Conservation (phyloP, 1,284 basidiomycete genomes). For the Ceratobasidium sp. region DNA sequence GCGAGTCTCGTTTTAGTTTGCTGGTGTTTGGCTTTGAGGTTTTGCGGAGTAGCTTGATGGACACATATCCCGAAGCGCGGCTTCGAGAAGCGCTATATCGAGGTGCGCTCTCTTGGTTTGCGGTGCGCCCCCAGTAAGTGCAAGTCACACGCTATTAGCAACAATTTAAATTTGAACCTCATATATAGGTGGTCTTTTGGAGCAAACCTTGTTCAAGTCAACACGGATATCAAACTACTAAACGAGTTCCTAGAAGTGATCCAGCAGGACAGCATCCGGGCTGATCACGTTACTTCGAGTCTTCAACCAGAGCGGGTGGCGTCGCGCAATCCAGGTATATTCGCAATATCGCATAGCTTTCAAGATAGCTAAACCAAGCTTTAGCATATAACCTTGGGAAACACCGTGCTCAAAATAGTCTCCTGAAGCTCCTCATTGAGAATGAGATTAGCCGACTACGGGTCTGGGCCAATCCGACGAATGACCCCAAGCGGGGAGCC, state of each 20-base stretch:
- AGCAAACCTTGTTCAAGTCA: conserved; percentile 88
- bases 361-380: conserved; percentile 38
- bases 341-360: conserved; percentile 26
- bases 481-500: conserved; percentile 73
- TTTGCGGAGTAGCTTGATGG: conserved; percentile 87
- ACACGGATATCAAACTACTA: conserved; percentile 87
- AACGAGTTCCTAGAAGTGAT: conserved; percentile 85
- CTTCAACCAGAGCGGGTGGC: conserved; percentile 59
- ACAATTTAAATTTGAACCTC: not conserved
- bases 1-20: conserved; percentile 90
- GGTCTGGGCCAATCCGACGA: conserved; percentile 92
- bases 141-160: not conserved
- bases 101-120: conserved; percentile 92
- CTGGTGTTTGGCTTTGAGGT: conserved; percentile 94
- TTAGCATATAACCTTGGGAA: conserved; percentile 68
- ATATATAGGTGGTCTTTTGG: conserved; percentile 89
- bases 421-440: conserved; percentile 85
- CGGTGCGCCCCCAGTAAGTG: conserved; percentile 84
- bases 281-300: conserved; percentile 75
- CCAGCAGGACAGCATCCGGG: conserved; percentile 76
- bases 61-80: conserved; percentile 82
- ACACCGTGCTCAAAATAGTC: conserved; percentile 72
- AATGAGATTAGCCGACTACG: conserved; percentile 87
- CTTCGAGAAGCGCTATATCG: conserved; percentile 82
- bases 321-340: conserved; percentile 26